Evolutionary conservation across 192 early-diverging fungal genomes (phyloP).

Genomic region (Spizellomyces sp.): DNA sequence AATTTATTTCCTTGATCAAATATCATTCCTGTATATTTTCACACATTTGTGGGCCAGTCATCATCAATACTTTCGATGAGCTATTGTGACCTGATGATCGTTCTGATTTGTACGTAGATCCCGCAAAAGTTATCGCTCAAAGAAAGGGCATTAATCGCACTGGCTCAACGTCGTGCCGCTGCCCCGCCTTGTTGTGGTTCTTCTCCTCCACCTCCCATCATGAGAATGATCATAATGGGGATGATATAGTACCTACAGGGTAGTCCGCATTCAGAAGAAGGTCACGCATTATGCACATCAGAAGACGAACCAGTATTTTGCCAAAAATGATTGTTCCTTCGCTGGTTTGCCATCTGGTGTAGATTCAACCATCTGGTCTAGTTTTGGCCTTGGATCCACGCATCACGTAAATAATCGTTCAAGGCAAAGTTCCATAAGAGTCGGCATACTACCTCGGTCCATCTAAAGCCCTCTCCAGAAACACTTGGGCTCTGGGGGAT

Average conservation of each 20-base stretch:
- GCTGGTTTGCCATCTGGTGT: constrained; percentile 33
- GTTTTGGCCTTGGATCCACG: constrained; percentile 16
- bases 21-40: no score
- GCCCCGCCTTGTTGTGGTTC: no score
- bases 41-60: no score
- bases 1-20: no score
- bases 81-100: no score
- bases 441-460: constrained; percentile 21
- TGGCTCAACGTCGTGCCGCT: no score
- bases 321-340: constrained; percentile 22
- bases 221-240: constrained; percentile 25
- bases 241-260: constrained; percentile 27
- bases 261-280: not conserved
- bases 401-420: not conserved
- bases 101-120: no score
- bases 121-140: no score
- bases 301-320: constrained; percentile 33
- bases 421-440: not conserved
- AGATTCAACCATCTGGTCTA: constrained; percentile 28
- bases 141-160: no score
- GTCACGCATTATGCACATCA: not conserved
- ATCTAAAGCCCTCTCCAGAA: constrained; percentile 3
- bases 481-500: constrained; percentile 18
- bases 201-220: constrained; percentile 17
- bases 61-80: no score